Conservation (phyloP, 2,329 filamentous ascomycete genomes). For the Fusarium devonianum region DNA sequence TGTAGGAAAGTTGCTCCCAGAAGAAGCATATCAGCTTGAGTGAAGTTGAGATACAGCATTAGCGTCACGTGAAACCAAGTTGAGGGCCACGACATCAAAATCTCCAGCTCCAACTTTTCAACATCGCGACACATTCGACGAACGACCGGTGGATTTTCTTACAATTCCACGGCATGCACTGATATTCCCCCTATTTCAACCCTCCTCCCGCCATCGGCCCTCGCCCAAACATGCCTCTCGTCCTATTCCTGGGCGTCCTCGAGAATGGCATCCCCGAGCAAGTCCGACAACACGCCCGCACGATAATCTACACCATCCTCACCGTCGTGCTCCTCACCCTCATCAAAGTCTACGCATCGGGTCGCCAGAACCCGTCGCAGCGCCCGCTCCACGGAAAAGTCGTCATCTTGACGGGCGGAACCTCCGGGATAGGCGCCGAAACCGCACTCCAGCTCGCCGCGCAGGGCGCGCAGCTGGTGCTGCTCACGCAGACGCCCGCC, state of each 20-base stretch:
- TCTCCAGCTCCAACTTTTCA: background rate
- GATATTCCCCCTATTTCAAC: background rate
- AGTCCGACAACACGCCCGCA: slow-evolving; percentile 54
- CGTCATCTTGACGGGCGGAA: slow-evolving; percentile 92
- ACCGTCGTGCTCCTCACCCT: slow-evolving; percentile 51
- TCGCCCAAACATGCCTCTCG: slow-evolving; percentile 57
- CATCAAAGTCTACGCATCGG: slow-evolving; percentile 79
- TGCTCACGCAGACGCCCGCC: slow-evolving; percentile 83
- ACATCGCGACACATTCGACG: background rate
- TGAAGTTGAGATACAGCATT: background rate
- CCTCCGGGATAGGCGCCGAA: slow-evolving; percentile 86
- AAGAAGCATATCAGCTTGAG: too few species aligned
- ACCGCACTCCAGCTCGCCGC: slow-evolving; percentile 76
- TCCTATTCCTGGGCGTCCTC: slow-evolving; percentile 56
- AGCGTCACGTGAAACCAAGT: slow-evolving; percentile 26
- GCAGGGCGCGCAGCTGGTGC: slow-evolving; percentile 87
- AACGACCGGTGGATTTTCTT: background rate
- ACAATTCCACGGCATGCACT: slow-evolving; percentile 26
- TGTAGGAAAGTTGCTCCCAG: background rate
- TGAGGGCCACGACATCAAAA: slow-evolving; percentile 31
- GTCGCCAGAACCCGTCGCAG: slow-evolving; percentile 76
- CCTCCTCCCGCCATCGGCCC: background rate
- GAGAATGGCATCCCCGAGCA: slow-evolving; percentile 59
- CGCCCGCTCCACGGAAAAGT: slow-evolving; percentile 92
- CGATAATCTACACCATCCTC: slow-evolving; percentile 50